Percentiles rank a stretch among this genome's conserved stretches.
Evolutionary conservation across 352 stramenopile genomes (phyloP).

Genomic region (Globisporangium barbulae): DNA sequence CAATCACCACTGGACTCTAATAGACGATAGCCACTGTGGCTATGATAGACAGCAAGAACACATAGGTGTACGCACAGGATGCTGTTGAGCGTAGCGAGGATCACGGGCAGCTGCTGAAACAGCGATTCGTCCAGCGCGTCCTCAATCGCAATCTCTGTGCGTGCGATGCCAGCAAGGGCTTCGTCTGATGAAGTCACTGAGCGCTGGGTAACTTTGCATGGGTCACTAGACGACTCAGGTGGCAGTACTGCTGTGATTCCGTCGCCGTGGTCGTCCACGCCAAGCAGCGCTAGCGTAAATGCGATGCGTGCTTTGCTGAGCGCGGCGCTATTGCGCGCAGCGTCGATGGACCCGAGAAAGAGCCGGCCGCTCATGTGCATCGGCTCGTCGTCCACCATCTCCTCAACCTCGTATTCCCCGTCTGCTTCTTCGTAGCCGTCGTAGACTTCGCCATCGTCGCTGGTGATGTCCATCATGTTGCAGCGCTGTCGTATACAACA

Average conservation of each 20-base stretch:
- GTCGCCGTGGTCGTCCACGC: slow-evolving; percentile 1
- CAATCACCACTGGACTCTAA: neutral
- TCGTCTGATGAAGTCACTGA: slow-evolving; percentile 3
- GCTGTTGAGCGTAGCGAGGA: slow-evolving; percentile 33
- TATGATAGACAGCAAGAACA: neutral
- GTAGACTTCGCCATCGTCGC: neutral
- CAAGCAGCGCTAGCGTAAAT: slow-evolving; percentile 43
- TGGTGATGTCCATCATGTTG: neutral
- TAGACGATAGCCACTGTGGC: neutral
- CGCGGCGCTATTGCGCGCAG: slow-evolving; percentile 40
- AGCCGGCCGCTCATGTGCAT: slow-evolving; percentile 44
- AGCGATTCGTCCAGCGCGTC: slow-evolving; percentile 53
- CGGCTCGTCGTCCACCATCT: slow-evolving; percentile 52
- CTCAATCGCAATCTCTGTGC: slow-evolving; percentile 38
- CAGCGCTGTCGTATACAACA: neutral
- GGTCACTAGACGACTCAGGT: neutral
- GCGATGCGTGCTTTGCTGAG: slow-evolving; percentile 35
- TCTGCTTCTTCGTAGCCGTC: slow-evolving; percentile 15
- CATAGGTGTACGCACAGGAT: slow-evolving; percentile 26
- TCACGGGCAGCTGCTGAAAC: slow-evolving; percentile 35
- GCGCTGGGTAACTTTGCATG: too few species aligned
- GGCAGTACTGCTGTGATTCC: neutral
- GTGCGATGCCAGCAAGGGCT: neutral
- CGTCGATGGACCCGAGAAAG: slow-evolving; percentile 70
- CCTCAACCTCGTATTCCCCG: slow-evolving; percentile 51